Evolutionary conservation across 176 grass and related monocot species (phyloP), one percentile per base, ranked within the genome.

Genomic region (Melocanna baccifera): DNA sequence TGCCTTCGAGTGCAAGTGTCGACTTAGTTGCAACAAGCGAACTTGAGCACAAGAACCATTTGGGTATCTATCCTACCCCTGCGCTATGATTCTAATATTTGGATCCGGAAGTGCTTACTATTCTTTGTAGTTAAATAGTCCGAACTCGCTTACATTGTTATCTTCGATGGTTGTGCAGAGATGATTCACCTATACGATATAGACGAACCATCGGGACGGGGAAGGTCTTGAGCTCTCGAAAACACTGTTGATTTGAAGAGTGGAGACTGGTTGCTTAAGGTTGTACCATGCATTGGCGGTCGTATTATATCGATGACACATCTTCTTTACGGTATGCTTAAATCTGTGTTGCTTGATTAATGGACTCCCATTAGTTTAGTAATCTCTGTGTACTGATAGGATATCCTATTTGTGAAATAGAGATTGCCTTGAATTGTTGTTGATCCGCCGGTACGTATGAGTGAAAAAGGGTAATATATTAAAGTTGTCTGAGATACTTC

Each of bases 241-340:
- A 79, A 86, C 67, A 84, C 96, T 90, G 69, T 98, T 45, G 93
- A 98, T 84, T 77, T 98, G 48, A 95, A 92, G 58, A 95, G 91
- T 77, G 87, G 92, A 58, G 83, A 98, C 79, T 98, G 96, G 96
- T 47, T 67, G 30, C 85, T 98, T 80, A 95, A 95, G 79, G 63
- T 98, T 79, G 91, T 98, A 40, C 96, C 93, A 7, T 98, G 96
- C 89, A 95, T 98, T 84, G 96, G 96, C 1, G 96, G 93, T 37
- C 93, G 96, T 63, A 90, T 95, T 89, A 89, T 95, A 43, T 98
- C 93, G 7, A 95, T 98, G 92, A 67, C 72, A 29, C 96, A 98
- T 92, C 85, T 93, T 73, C 96, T 91, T 86, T 88, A 91, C 68
- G 96, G 96, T 98, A 95, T 73, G n/a, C 16, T 66, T 56, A n/a